Conservation (phyloP, 2,329 filamentous ascomycete genomes). For the Verticillium nonalfalfae region DNA sequence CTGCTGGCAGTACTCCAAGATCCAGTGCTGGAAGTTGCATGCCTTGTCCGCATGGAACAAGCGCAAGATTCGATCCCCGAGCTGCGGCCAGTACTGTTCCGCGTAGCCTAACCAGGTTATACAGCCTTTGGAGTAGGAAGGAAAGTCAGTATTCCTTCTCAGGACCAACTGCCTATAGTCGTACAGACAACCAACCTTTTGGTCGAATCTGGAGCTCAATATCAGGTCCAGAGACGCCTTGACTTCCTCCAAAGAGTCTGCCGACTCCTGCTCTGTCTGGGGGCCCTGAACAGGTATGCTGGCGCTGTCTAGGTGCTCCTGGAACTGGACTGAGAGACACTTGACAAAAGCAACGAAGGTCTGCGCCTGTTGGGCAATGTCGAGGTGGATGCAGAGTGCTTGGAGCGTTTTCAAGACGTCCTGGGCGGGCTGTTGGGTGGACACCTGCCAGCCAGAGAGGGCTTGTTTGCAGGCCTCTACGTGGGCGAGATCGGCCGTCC, state of each 20-base stretch:
- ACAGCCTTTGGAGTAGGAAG: slow-evolving; percentile 1
- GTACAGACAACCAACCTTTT: not conserved
- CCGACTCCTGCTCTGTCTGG: not conserved
- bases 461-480: not conserved
- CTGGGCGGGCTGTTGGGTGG: not conserved
- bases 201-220: not conserved
- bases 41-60: slow-evolving; percentile 19
- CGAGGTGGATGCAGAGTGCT: not conserved
- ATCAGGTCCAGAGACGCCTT: not conserved
- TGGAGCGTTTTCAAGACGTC: not conserved
- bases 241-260: not conserved
- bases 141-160: not conserved
- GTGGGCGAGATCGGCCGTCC: not conserved
- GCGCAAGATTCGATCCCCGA: slow-evolving; percentile 16
- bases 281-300: not conserved
- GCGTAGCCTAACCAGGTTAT: slow-evolving; percentile 17
- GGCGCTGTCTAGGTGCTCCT: not conserved
- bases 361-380: not conserved
- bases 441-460: not conserved
- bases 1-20: slow-evolving; percentile 23
- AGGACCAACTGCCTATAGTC: not conserved
- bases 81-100: slow-evolving; percentile 18
- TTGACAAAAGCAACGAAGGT: not conserved
- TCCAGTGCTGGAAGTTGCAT: slow-evolving; percentile 28
- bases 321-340: not conserved